Evolutionary conservation across 1,284 basidiomycete genomes (phyloP).

Genomic region (Boletus smithii): DNA sequence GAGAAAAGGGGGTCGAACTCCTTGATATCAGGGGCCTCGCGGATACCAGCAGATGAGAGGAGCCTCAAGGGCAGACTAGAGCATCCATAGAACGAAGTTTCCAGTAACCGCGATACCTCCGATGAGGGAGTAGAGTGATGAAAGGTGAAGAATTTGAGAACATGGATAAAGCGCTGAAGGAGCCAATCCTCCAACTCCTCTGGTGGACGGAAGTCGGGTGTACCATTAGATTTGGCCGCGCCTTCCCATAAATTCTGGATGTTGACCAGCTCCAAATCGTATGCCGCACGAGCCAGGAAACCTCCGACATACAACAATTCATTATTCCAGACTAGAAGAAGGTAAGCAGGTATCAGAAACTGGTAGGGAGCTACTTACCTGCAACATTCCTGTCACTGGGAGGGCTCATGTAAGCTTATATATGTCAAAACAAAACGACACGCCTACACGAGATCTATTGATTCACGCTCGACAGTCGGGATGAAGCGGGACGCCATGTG

Average conservation of each 20-base stretch:
- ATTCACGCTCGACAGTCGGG: slow-evolving; percentile 95
- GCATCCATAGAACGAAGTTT: slow-evolving; percentile 81
- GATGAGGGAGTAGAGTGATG: slow-evolving; percentile 82
- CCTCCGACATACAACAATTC: slow-evolving; percentile 86
- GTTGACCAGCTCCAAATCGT: slow-evolving; percentile 78
- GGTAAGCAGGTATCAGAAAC: not conserved
- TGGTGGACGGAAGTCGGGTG: slow-evolving; percentile 29
- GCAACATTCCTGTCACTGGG: slow-evolving; percentile 73
- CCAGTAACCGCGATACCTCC: slow-evolving; percentile 77
- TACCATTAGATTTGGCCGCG: slow-evolving; percentile 34
- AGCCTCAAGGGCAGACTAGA: slow-evolving; percentile 58
- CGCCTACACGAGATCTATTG: slow-evolving; percentile 67
- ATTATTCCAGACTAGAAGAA: slow-evolving; percentile 73
- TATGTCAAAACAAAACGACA: not conserved
- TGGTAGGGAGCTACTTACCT: slow-evolving; percentile 39
- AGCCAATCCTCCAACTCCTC: slow-evolving; percentile 51
- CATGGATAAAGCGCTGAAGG: slow-evolving; percentile 71
- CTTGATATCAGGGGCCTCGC: slow-evolving; percentile 68
- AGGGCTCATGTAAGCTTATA: slow-evolving; percentile 5
- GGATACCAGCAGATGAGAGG: slow-evolving; percentile 79
- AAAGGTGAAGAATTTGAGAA: slow-evolving; percentile 88
- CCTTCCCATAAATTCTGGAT: slow-evolving; percentile 57
- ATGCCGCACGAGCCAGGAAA: slow-evolving; percentile 77
- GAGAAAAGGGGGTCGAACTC: slow-evolving; percentile 74
- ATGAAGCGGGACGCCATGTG: slow-evolving; percentile 93